phyloP scores from a whole-genome alignment of 805 yeast genomes.

The Diddensiella transvaalensis region DNA sequence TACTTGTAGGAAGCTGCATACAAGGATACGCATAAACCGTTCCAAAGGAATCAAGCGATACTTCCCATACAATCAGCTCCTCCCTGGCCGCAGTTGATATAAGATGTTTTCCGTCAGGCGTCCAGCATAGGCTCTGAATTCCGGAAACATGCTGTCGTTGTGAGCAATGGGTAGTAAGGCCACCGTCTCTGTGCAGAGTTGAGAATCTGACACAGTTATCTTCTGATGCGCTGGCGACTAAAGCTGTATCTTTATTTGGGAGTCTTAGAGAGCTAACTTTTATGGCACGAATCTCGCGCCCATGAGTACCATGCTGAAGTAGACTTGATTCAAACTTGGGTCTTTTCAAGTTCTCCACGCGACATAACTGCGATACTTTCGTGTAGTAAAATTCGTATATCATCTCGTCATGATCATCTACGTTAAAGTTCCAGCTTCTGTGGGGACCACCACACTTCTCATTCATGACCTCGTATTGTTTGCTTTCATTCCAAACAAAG shows the following conservation, averaged over 20 bases:
- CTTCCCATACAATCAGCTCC: slow-evolving; percentile 78
- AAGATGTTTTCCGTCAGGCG: slow-evolving; percentile 32
- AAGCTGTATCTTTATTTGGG: slow-evolving; percentile 14
- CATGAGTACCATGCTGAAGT: slow-evolving; percentile 71
- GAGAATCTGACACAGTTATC: slow-evolving; percentile 77
- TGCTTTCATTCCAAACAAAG: slow-evolving; percentile 77
- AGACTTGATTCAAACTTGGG: slow-evolving; percentile 20
- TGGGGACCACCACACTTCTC: slow-evolving; percentile 91
- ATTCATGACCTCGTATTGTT: slow-evolving; percentile 62
- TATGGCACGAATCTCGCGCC: slow-evolving; percentile 82
- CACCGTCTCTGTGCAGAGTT: slow-evolving; percentile 39
- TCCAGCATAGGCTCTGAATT: slow-evolving; percentile 65
- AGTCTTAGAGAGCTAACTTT: slow-evolving; percentile 53
- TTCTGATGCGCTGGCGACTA: slow-evolving; percentile 79
- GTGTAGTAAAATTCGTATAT: slow-evolving; percentile 53
- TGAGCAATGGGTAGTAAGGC: slow-evolving; percentile 45
- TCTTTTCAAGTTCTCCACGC: slow-evolving; percentile 39
- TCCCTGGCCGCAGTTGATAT: slow-evolving; percentile 71
- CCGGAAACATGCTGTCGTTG: slow-evolving; percentile 86
- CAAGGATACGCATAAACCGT: slow-evolving; percentile 39
- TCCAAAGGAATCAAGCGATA: slow-evolving; percentile 41
- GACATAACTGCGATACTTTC: slow-evolving; percentile 43
- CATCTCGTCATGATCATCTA: slow-evolving; percentile 22
- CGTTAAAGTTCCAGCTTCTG: slow-evolving; percentile 65
- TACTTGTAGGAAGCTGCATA: slow-evolving; percentile 53